Conservation (phyloP, 129 eudicot genomes). For the Artemisia annua region DNA sequence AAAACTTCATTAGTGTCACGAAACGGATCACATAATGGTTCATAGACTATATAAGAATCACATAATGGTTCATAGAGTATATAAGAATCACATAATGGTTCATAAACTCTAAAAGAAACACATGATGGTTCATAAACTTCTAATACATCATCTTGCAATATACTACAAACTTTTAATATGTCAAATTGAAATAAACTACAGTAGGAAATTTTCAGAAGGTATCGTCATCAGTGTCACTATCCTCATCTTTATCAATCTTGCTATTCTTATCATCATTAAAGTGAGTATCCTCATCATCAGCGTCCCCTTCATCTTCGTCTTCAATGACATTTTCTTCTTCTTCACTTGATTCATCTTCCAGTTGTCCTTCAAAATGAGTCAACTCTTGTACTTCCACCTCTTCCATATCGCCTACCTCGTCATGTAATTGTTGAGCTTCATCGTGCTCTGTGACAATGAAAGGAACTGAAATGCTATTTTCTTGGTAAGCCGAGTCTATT, state of each 20-base stretch:
- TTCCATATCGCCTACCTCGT: not conserved
- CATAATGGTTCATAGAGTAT: not conserved
- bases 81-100: not conserved
- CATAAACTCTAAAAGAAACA: not conserved
- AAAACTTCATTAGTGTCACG: not conserved
- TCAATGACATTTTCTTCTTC: not conserved
- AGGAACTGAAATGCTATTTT: not conserved
- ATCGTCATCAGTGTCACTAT: not conserved
- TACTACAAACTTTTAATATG: not conserved
- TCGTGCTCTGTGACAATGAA: conserved; percentile 6
- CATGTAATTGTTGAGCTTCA: not conserved
- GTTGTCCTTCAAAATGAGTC: no score
- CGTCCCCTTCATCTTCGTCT: not conserved
- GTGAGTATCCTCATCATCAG: not conserved
- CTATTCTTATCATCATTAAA: not conserved
- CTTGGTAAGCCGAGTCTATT: not conserved
- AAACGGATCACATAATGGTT: not conserved
- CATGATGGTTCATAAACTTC: not conserved
- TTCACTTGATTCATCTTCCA: not conserved
- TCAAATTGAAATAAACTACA: not conserved
- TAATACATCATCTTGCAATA: not conserved
- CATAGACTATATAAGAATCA: not conserved
- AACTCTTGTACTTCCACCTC: not conserved
- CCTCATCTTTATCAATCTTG: not conserved
- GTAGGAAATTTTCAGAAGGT: not conserved